A percentile compares a stretch with the other conserved stretches of the same genome.
phyloP scores from a whole-genome alignment of 2,329 filamentous ascomycete genomes.

The Alternaria atra region DNA sequence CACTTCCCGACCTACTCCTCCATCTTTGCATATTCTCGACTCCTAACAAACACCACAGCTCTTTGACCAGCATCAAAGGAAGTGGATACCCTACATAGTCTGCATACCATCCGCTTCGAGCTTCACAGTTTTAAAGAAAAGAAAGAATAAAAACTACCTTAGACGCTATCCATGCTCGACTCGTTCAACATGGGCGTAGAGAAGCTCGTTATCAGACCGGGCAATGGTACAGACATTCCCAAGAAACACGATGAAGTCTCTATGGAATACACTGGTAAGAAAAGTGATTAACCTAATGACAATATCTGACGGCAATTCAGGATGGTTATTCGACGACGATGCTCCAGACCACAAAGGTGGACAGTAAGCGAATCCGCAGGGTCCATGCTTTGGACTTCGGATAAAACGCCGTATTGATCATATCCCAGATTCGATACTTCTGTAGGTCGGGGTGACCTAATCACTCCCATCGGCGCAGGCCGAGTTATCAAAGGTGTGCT shows the following conservation, averaged over 20 bases:
- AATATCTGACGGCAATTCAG: constrained; percentile 30
- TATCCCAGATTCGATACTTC: constrained; percentile 85
- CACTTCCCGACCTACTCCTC: constrained; percentile 12
- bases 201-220: constrained; percentile 70
- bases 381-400: background rate
- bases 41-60: background rate
- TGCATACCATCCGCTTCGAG: background rate
- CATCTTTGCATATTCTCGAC: constrained; percentile 3
- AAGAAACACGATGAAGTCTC: constrained; percentile 74
- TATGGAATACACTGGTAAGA: constrained; percentile 82
- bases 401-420: constrained; percentile 18
- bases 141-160: background rate
- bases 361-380: constrained; percentile 65
- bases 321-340: constrained; percentile 76
- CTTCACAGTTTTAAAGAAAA: background rate
- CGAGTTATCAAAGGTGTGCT: constrained; percentile 82
- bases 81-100: background rate
- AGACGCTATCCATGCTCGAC: constrained; percentile 2
- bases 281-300: background rate
- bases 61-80: background rate
- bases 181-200: constrained; percentile 64
- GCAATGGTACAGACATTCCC: constrained; percentile 70
- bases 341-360: constrained; percentile 71
- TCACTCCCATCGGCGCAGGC: constrained; percentile 80
- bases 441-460: constrained; percentile 77